Percentiles rank a stretch among this genome's conserved stretches.
These are phyloP conservation scores for Asterella californica DNA, from an alignment of 225 moss, liverwort and hornwort species.

Conservation along the genomic window DNA sequence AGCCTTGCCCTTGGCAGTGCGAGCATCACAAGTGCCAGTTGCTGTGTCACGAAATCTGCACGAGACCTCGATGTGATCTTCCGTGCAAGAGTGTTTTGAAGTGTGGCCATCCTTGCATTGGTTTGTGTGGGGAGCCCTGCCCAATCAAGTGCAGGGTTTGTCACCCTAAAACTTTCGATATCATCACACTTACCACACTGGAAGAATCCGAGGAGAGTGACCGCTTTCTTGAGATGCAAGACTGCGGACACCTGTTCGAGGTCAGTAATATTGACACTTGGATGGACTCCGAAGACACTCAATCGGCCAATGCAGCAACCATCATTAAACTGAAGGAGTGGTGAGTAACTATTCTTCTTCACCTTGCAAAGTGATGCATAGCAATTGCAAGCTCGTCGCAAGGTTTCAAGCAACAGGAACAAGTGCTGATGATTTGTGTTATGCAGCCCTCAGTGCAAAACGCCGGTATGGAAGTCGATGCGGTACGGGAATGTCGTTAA, in stretches of 20 bases:
- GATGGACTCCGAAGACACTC: constrained; percentile 34
- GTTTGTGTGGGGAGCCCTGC: constrained; percentile 51
- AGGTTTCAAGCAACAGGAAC: neutral
- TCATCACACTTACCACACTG: constrained; percentile 30
- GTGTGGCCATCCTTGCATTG: constrained; percentile 42
- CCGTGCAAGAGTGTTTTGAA: constrained; percentile 28
- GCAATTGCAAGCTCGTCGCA: neutral
- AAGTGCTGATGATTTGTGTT: neutral
- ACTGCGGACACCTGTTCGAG: constrained; percentile 46
- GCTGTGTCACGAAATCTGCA: constrained; percentile 40
- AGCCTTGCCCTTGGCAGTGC: constrained; percentile 45
- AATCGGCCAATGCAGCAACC: neutral
- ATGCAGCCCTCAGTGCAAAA: constrained; percentile 44
- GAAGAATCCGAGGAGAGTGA: constrained; percentile 36
- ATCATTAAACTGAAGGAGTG: constrained; percentile 41
- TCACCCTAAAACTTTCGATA: constrained; percentile 32
- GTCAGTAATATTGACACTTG: constrained; percentile 43
- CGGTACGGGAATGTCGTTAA: constrained; percentile 43
- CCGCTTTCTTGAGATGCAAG: constrained; percentile 32
- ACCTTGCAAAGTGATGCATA: neutral
- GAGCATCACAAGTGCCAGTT: constrained; percentile 32
- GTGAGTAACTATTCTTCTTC: constrained; percentile 20
- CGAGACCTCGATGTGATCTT: constrained; percentile 38
- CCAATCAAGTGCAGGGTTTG: constrained; percentile 43
- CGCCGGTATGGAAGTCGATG: constrained; percentile 26